These are phyloP conservation scores for Isabelozyma heimii DNA, from an alignment of 805 yeast species.

Conservation along the genomic window DNA sequence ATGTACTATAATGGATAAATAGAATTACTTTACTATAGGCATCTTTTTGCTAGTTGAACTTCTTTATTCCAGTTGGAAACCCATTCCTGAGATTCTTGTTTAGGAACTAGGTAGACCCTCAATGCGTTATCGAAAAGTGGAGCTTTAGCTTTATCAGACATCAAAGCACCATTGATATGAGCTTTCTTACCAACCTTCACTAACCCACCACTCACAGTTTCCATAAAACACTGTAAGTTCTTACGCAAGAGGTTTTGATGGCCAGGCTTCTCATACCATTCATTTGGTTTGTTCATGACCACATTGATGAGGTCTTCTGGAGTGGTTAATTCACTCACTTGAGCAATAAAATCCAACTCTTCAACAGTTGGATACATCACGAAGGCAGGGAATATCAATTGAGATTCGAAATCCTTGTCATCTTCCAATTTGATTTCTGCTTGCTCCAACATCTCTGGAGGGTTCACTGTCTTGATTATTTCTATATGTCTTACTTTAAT, in stretches of 20 bases:
- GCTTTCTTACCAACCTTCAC: conserved; percentile 81
- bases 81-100: conserved; percentile 64
- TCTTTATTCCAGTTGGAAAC: conserved; percentile 61
- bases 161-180: conserved; percentile 60
- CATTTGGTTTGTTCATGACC: conserved; percentile 60
- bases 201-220: conserved; percentile 78
- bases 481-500: conserved; percentile 56
- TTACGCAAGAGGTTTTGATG: conserved; percentile 58
- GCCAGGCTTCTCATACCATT: conserved; percentile 64
- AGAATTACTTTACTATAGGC: neutral
- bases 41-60: conserved; percentile 49
- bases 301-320: conserved; percentile 60
- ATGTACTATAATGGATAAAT: neutral
- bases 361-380: conserved; percentile 78
- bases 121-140: conserved; percentile 77
- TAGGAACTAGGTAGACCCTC: conserved; percentile 78
- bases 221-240: conserved; percentile 73
- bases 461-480: conserved; percentile 47
- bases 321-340: conserved; percentile 69
- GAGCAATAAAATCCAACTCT: conserved; percentile 79
- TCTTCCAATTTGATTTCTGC: conserved; percentile 60
- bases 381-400: conserved; percentile 77
- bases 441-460: conserved; percentile 54
- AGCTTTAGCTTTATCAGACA: conserved; percentile 58
- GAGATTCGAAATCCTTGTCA: conserved; percentile 66